Percentiles rank a stretch among this genome's conserved stretches.
Conservation (phyloP, 2,329 filamentous ascomycete genomes). For the Botrytis hyacinthi region DNA sequence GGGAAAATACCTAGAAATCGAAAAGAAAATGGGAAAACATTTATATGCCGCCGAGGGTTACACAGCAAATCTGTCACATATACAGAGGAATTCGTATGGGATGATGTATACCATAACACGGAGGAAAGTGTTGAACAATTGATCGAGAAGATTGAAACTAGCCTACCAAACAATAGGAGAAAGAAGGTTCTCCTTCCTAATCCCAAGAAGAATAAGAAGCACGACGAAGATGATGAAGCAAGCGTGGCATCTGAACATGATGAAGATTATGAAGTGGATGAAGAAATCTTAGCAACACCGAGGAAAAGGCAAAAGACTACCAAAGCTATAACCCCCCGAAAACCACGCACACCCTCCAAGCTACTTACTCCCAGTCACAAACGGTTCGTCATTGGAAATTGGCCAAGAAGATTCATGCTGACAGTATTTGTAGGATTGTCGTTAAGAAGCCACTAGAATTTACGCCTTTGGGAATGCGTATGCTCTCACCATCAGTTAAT, state of each 20-base stretch:
- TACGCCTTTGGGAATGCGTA: conserved; percentile 86
- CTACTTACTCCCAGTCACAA: conserved; percentile 62
- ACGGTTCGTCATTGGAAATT: conserved; percentile 42
- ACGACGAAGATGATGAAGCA: conserved; percentile 33
- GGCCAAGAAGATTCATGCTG: background rate
- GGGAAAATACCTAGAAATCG: conserved; percentile 72
- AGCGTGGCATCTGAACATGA: conserved; percentile 29
- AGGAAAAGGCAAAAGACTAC: conserved; percentile 55
- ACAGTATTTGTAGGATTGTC: conserved; percentile 50
- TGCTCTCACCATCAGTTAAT: conserved; percentile 71
- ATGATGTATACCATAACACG: conserved; percentile 65
- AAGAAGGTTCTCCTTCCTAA: conserved; percentile 24
- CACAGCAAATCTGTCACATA: conserved; percentile 87
- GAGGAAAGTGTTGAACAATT: conserved; percentile 33
- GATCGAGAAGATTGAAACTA: conserved; percentile 55
- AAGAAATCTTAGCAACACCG: conserved; percentile 45
- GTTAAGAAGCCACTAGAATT: conserved; percentile 91
- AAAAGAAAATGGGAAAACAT: conserved; percentile 77
- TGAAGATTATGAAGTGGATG: conserved; percentile 25
- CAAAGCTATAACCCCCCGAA: conserved; percentile 38
- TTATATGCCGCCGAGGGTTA: conserved; percentile 85
- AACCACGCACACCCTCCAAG: conserved; percentile 43
- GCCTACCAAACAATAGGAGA: conserved; percentile 69
- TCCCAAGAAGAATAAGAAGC: background rate
- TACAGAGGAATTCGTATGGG: conserved; percentile 90